A percentile compares a stretch with the other conserved stretches of the same genome.
Conservation (phyloP, 2,329 filamentous ascomycete species). For the Aspergillus sp. region DNA sequence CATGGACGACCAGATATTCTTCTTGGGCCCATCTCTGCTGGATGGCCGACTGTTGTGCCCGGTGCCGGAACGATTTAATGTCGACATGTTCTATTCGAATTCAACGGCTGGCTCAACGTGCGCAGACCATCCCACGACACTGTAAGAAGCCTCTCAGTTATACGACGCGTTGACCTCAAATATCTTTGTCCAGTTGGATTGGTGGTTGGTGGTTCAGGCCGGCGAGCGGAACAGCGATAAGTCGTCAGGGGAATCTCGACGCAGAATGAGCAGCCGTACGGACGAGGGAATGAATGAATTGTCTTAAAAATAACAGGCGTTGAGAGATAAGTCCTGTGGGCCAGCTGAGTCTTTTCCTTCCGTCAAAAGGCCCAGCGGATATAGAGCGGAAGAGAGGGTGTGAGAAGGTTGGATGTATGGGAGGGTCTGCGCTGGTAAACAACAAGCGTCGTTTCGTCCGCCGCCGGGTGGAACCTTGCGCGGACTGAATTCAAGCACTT, state of each 20-base stretch:
- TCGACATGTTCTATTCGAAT: slow-evolving; percentile 31
- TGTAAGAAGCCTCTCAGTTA: background rate
- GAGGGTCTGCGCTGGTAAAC: slow-evolving; percentile 4
- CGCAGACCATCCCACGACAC: slow-evolving; percentile 27
- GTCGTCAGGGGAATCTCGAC: slow-evolving; percentile 25
- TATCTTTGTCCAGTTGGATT: background rate
- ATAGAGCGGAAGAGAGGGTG: too few relatives aligned
- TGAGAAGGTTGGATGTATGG: background rate
- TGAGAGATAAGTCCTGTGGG: background rate
- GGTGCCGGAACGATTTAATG: slow-evolving; percentile 24
- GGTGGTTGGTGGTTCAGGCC: slow-evolving; percentile 4
- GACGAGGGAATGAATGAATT: too few relatives aligned
- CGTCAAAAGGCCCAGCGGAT: too few relatives aligned
- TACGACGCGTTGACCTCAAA: slow-evolving; percentile 11
- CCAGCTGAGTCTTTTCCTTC: background rate
- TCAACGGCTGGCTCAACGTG: slow-evolving; percentile 25
- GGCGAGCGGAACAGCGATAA: slow-evolving; percentile 14
- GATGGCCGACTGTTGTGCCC: slow-evolving; percentile 33
- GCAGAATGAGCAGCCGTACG: background rate
- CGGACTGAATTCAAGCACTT: slow-evolving; percentile 1
- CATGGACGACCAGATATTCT: slow-evolving; percentile 92
- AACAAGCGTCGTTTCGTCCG: slow-evolving; percentile 3
- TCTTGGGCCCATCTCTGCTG: slow-evolving; percentile 60
- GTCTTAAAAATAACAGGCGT: background rate
- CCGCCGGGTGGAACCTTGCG: slow-evolving; percentile 13